These are phyloP conservation scores for Phytopythium boreale DNA, from an alignment of 352 stramenopile species.

Conservation along the genomic window DNA sequence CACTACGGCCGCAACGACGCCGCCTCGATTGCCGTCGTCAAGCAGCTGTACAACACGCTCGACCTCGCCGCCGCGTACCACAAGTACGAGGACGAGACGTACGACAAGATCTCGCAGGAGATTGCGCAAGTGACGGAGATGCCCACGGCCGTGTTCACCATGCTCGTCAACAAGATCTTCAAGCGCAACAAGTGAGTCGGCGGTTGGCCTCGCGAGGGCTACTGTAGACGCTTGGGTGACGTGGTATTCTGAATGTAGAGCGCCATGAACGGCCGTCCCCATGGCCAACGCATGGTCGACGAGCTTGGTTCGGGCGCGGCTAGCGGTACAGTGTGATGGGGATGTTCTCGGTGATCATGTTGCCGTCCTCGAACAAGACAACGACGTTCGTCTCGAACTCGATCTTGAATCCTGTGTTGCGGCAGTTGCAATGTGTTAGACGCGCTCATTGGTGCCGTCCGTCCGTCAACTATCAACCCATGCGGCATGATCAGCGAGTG, in stretches of 20 bases:
- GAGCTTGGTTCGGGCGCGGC: neutral
- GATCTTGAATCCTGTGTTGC: slow-evolving; percentile 78
- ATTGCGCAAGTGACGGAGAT: slow-evolving; percentile 85
- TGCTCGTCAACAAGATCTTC: slow-evolving; percentile 96
- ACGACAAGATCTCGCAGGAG: slow-evolving; percentile 72
- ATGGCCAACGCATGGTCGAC: neutral
- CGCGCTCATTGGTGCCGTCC: neutral
- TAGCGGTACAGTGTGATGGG: slow-evolving; percentile 85
- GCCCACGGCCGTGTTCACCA: slow-evolving; percentile 91
- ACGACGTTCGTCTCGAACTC: slow-evolving; percentile 93
- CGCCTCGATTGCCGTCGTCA: slow-evolving; percentile 86
- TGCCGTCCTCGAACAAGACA: slow-evolving; percentile 89
- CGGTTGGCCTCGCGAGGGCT: neutral
- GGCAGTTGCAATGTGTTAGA: neutral
- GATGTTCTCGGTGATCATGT: slow-evolving; percentile 91
- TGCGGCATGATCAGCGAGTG: no score
- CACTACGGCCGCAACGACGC: slow-evolving; percentile 90
- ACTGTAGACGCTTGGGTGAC: neutral
- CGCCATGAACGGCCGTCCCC: neutral
- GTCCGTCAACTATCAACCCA: no score
- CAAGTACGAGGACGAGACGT: slow-evolving; percentile 93
- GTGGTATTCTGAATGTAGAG: neutral
- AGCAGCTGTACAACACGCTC: slow-evolving; percentile 93
- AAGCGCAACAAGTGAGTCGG: slow-evolving; percentile 93
- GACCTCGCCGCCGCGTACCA: slow-evolving; percentile 87